Base-by-base conservation (phyloP, 768 basidiomycete species). In the Mycena vitilis region DNA sequence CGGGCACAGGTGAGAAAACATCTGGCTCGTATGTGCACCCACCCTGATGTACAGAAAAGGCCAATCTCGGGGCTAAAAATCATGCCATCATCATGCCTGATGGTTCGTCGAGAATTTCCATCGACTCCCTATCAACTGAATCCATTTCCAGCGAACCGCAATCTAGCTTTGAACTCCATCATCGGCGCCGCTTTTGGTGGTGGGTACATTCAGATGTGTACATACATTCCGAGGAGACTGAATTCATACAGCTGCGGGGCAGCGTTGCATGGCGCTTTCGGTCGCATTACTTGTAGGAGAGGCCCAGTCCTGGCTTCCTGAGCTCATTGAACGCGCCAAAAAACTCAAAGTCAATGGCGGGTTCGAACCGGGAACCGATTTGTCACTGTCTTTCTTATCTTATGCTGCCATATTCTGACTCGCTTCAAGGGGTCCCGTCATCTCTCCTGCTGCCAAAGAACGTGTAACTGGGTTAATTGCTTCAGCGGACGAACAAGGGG, bases 231-330 rank as follows among this genome's bases (percentile, higher is more conserved):
- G n/a, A 59, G 45, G 37, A 62, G 11, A 15, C 40, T 49, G 47
- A 58, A 60, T 9, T 49, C 76, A 69, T 47, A 70, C 75, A 88
- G 97, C 97, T 71, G 97, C 97, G 37, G 97, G 97, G 15, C 97
- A 99, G 78, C 88, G 98, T 65, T 99, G 96, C 81, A 98, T 98
- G 96, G 96, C 95, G 15, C 82, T 97, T 49, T 97, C 95, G 15
- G 95, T 96, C 38, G 92, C 84, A n/a, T 78, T 98, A 36, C 85
- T 97, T 58, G 94, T 99, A 38, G 97, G 97, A 40, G 84, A 89
- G 49, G 84, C 89, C 47, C 86, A 87, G 55, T 83, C 87, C 12
- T 98, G 95, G 96, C 83, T 98, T 18, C 91, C 94, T 1, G 95
- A 95, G 65, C 83, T 99, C 36, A 83, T 95, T 54, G 90, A 95